Conservation (phyloP, 352 stramenopile species). For the Phytophthora tentaculata region DNA sequence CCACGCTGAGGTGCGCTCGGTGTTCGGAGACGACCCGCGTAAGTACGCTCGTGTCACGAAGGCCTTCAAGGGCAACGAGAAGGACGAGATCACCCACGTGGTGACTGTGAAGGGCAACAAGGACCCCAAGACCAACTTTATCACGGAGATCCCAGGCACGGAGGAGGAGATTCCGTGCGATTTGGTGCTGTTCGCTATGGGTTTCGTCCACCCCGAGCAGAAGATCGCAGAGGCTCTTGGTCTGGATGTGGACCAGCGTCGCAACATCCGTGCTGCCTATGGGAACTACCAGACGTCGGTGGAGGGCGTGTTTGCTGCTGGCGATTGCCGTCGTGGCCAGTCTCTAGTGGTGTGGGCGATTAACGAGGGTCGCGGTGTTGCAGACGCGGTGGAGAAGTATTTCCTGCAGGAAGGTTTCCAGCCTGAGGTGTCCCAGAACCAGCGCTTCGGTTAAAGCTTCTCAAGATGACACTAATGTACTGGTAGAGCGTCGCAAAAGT, state of each 20-base stretch:
- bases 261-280: conserved; percentile 95
- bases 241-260: conserved; percentile 93
- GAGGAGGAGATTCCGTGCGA: conserved; percentile 95
- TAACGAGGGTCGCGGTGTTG: conserved; percentile 96
- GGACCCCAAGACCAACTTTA: conserved; percentile 77
- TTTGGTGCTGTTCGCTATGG: conserved; percentile 97
- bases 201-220: conserved; percentile 96
- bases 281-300: conserved; percentile 94
- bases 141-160: conserved; percentile 75
- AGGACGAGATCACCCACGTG: conserved; percentile 81
- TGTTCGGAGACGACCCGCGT: conserved; percentile 94
- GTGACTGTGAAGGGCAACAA: conserved; percentile 57
- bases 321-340: conserved; percentile 97
- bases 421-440: conserved; percentile 81
- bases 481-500: conserved; percentile 24
- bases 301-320: conserved; percentile 97
- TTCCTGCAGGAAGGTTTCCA: conserved; percentile 81
- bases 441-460: conserved; percentile 66
- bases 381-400: conserved; percentile 86
- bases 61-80: conserved; percentile 79
- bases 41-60: conserved; percentile 82
- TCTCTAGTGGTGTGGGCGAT: conserved; percentile 99
- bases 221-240: conserved; percentile 89
- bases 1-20: conserved; percentile 93
- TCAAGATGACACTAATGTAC: conserved; percentile 27